phyloP scores from a whole-genome alignment of 257 asterid genomes.

The Anisodus acutangulus region DNA sequence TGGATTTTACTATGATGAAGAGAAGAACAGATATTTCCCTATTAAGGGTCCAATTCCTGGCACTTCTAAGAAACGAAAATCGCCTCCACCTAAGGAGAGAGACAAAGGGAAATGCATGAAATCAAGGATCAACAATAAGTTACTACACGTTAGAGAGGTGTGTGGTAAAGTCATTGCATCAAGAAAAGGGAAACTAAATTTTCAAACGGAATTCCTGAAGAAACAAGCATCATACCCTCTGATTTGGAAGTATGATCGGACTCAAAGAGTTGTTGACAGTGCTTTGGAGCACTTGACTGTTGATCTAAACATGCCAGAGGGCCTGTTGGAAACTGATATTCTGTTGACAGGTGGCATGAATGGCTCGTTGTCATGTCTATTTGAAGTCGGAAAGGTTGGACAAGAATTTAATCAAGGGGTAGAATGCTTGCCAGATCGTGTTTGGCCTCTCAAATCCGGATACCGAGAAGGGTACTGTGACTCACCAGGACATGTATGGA shows the following conservation, averaged over 20 bases:
- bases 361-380: conserved; percentile 51
- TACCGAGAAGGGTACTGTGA: conserved; percentile 43
- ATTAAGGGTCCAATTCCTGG: conserved; percentile 84
- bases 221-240: conserved; percentile 65
- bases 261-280: conserved; percentile 53
- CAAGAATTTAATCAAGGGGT: conserved; percentile 46
- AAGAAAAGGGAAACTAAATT: conserved; percentile 59
- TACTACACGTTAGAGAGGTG: conserved; percentile 77
- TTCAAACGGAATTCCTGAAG: conserved; percentile 64
- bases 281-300: conserved; percentile 64
- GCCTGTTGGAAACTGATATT: conserved; percentile 56
- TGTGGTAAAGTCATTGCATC: conserved; percentile 60
- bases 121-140: conserved; percentile 43
- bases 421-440: conserved; percentile 46
- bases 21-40: conserved; percentile 86
- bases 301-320: conserved; percentile 56
- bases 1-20: conserved; percentile 79
- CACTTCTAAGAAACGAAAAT: conserved; percentile 63
- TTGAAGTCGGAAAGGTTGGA: conserved; percentile 54
- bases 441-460: conserved; percentile 58
- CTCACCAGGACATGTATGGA: conserved; percentile 50
- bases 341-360: conserved; percentile 60
- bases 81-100: conserved; percentile 50
- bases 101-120: conserved; percentile 33
- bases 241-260: conserved; percentile 66